A percentile compares a stretch with the other conserved stretches of the same genome.
Evolutionary conservation across 176 grass and related monocot species (phyloP).

Genomic region (Chrysopogon serrulatus): DNA sequence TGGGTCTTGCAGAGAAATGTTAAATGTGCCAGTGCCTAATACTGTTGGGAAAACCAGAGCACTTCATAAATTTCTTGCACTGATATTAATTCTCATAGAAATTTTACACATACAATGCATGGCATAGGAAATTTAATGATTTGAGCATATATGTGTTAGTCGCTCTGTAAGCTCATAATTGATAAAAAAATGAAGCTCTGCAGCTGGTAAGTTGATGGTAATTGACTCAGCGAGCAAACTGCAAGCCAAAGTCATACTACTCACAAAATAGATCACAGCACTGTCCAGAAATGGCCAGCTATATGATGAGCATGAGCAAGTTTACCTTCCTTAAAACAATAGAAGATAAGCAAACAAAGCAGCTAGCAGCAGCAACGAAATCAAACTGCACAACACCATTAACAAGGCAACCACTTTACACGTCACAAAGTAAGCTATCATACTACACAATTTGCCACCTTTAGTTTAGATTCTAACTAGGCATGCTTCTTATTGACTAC

Average conservation of each 20-base stretch:
- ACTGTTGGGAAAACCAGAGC: not conserved
- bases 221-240: not conserved
- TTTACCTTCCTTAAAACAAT: not conserved
- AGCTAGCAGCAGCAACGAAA: not conserved
- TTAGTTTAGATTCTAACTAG: not conserved
- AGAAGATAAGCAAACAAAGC: not conserved
- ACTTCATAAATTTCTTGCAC: not conserved
- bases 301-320: not conserved
- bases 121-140: not conserved
- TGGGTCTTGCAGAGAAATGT: not conserved
- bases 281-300: not conserved
- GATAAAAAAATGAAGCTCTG: conserved; percentile 9
- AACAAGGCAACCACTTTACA: not conserved
- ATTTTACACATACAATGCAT: conserved; percentile 11
- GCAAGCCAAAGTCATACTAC: not conserved
- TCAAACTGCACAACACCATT: not conserved
- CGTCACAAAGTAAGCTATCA: not conserved
- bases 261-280: not conserved
- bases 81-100: conserved; percentile 3
- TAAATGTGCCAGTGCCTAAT: not conserved
- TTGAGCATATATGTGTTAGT: not conserved
- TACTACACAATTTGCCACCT: not conserved
- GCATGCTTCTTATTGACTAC: not conserved
- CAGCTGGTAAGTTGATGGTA: not conserved
- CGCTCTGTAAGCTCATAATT: not conserved